phyloP scores from a whole-genome alignment of 805 yeast species.

The Kazachstania psychrophila region DNA sequence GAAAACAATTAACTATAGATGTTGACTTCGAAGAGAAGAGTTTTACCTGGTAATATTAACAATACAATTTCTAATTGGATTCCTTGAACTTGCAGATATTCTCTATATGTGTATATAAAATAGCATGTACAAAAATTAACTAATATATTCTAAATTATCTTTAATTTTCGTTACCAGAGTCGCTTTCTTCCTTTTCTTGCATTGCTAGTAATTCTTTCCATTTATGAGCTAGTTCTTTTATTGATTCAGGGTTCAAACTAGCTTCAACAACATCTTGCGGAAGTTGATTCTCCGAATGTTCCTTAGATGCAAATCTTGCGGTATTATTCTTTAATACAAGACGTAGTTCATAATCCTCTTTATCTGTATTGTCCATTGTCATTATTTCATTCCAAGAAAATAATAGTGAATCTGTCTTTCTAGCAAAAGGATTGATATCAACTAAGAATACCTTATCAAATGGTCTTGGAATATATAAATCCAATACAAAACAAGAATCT shows the following conservation, averaged over 20 bases:
- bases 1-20: conserved; percentile 16
- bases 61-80: background rate
- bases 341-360: conserved; percentile 45
- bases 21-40: conserved; percentile 30
- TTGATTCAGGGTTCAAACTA: conserved; percentile 52
- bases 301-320: conserved; percentile 69
- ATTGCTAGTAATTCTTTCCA: conserved; percentile 40
- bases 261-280: conserved; percentile 90
- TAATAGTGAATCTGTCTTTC: conserved; percentile 68
- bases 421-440: conserved; percentile 79
- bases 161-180: conserved; percentile 4
- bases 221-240: conserved; percentile 56
- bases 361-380: conserved; percentile 11
- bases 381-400: conserved; percentile 79
- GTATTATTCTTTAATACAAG: conserved; percentile 60
- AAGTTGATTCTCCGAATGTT: conserved; percentile 82
- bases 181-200: conserved; percentile 19
- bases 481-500: conserved; percentile 56
- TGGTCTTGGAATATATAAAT: conserved; percentile 75
- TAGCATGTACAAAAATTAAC: background rate
- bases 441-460: conserved; percentile 55
- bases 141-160: background rate
- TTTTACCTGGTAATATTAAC: conserved; percentile 20
- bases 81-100: background rate
- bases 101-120: background rate